A percentile compares a stretch with the other conserved stretches of the same genome.
Conservation (phyloP, 345 rosid genomes). For the Moringa oleifera region DNA sequence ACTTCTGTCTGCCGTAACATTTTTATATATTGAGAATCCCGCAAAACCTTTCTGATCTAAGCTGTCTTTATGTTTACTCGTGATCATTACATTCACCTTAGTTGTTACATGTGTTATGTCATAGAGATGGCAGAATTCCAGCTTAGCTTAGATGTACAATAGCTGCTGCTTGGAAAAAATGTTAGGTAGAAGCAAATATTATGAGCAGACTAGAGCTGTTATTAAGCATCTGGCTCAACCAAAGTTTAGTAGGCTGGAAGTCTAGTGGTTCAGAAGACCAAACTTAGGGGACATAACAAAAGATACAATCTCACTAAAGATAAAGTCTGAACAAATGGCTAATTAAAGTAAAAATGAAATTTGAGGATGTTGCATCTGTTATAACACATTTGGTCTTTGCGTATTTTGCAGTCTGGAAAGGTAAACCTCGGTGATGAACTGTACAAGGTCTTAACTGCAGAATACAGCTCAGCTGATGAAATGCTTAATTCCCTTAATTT, state of each 20-base stretch:
- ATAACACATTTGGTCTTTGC: neutral
- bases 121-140: no score
- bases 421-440: constrained; percentile 76
- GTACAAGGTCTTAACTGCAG: constrained; percentile 47
- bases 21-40: neutral
- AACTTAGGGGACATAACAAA: neutral
- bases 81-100: neutral
- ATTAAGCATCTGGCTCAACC: no score
- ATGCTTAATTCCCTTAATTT: constrained; percentile 47
- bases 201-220: no score
- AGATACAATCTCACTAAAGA: neutral
- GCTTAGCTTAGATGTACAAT: no score
- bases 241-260: no score
- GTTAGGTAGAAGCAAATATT: no score
- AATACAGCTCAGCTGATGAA: constrained; percentile 42
- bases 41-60: neutral
- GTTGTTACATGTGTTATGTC: neutral
- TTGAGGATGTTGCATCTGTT: neutral
- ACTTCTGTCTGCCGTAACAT: neutral
- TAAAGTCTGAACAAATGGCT: neutral
- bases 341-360: neutral
- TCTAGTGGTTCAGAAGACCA: no score
- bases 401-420: constrained; percentile 70
- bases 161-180: no score
- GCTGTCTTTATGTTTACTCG: neutral